Evolutionary conservation across 352 stramenopile species (phyloP).

Genomic region (Globisporangium heterothallicum): DNA sequence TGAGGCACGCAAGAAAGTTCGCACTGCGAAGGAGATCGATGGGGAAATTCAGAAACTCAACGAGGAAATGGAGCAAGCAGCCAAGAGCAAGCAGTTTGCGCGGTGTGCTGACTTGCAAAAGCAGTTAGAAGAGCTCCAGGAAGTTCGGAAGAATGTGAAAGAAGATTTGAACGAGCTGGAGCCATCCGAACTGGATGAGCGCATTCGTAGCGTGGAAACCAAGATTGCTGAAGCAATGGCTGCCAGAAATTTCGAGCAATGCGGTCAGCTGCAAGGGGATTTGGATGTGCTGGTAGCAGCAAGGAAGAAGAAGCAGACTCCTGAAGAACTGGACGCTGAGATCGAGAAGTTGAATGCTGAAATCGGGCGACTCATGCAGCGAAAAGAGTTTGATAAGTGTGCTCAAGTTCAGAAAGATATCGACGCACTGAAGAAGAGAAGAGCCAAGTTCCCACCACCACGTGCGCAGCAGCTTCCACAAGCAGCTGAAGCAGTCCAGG

Average conservation of each 20-base stretch:
- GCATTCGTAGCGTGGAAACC: conserved; percentile 60
- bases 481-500: conserved; percentile 6
- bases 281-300: conserved; percentile 64
- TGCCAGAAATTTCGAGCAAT: conserved; percentile 77
- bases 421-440: conserved; percentile 65
- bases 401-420: conserved; percentile 82
- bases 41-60: conserved; percentile 71
- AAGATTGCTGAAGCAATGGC: conserved; percentile 73
- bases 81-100: conserved; percentile 75
- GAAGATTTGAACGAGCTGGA: conserved; percentile 86
- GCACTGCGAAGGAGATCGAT: conserved; percentile 85
- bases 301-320: conserved; percentile 84
- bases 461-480: conserved; percentile 2
- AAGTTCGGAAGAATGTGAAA: conserved; percentile 67
- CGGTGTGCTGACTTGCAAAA: conserved; percentile 78
- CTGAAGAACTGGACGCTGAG: conserved; percentile 74
- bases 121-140: conserved; percentile 70
- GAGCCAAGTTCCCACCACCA: conserved; percentile 50
- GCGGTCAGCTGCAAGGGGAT: conserved; percentile 56
- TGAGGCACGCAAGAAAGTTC: conserved; percentile 76
- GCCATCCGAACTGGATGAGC: conserved; percentile 72
- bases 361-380: conserved; percentile 61
- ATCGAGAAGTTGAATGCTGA: conserved; percentile 70
- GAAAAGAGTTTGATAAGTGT: conserved; percentile 86
- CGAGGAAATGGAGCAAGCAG: conserved; percentile 69